phyloP scores from a whole-genome alignment of 257 asterid genomes.

The Pogostemon cablin region DNA sequence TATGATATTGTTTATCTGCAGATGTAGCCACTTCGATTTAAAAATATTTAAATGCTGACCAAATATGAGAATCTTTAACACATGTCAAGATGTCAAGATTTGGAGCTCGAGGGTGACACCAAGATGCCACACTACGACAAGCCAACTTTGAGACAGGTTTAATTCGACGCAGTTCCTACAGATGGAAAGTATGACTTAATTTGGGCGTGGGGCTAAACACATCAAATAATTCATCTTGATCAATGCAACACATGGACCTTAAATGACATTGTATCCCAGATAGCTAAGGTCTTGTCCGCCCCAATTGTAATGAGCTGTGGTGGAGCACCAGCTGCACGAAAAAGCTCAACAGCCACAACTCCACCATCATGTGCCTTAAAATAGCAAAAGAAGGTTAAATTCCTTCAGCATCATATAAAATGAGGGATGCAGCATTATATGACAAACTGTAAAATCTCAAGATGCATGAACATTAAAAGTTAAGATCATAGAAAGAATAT shows the following conservation, averaged over 20 bases:
- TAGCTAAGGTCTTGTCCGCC: slow-evolving; percentile 91
- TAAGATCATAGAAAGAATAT: slow-evolving; percentile 10
- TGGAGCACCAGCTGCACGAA: slow-evolving; percentile 81
- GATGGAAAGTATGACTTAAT: slow-evolving; percentile 23
- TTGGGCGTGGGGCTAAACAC: slow-evolving; percentile 4
- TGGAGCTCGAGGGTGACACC: slow-evolving; percentile 99
- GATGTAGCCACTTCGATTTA: not conserved
- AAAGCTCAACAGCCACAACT: slow-evolving; percentile 88
- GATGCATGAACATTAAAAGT: not conserved
- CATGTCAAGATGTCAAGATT: slow-evolving; percentile 92
- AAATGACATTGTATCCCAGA: slow-evolving; percentile 93
- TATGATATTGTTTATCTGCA: not conserved
- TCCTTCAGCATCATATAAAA: slow-evolving; percentile 27
- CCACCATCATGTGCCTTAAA: slow-evolving; percentile 93
- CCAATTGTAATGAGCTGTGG: slow-evolving; percentile 96
- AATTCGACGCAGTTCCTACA: slow-evolving; percentile 84
- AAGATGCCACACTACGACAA: slow-evolving; percentile 95
- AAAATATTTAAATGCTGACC: slow-evolving; percentile 49
- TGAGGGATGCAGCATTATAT: slow-evolving; percentile 23
- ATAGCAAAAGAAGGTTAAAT: slow-evolving; percentile 32
- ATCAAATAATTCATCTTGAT: not conserved
- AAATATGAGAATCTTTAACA: slow-evolving; percentile 93
- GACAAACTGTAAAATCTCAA: slow-evolving; percentile 12
- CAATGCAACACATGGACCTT: slow-evolving; percentile 55
- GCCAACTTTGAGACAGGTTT: slow-evolving; percentile 89